phyloP scores from a whole-genome alignment of 306 rosid genomes.

The Fragaria nilgerrensis region DNA sequence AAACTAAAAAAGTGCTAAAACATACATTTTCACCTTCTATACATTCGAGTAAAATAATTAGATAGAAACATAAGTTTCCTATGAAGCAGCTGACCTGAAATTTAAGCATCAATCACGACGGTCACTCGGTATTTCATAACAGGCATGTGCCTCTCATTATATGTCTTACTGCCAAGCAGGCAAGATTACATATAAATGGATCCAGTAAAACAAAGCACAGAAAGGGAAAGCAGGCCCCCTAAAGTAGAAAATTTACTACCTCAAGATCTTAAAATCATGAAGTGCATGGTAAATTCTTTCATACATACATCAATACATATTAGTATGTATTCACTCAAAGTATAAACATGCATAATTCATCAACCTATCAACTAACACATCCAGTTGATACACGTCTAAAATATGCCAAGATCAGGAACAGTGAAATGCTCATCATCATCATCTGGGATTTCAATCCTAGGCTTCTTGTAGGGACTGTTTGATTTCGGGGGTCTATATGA shows the following conservation, averaged over 20 bases:
- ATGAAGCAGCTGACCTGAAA: neutral
- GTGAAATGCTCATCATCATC: conserved; percentile 82
- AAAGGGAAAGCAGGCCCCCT: conserved; percentile 11
- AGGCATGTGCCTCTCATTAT: neutral
- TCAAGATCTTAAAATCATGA: conserved; percentile 19
- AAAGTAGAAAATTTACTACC: conserved; percentile 23
- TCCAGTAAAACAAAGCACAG: neutral
- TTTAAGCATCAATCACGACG: neutral
- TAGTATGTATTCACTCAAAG: conserved; percentile 14
- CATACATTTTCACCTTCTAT: neutral
- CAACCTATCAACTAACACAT: conserved; percentile 15
- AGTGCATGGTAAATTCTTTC: conserved; percentile 23
- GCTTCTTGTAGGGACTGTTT: conserved; percentile 59
- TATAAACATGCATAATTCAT: conserved; percentile 25
- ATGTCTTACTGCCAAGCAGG: neutral
- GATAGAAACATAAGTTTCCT: neutral
- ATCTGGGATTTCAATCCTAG: conserved; percentile 53
- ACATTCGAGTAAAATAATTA: neutral
- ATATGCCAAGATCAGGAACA: conserved; percentile 88
- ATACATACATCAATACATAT: conserved; percentile 24
- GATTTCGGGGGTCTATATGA: conserved; percentile 55
- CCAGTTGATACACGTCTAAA: neutral
- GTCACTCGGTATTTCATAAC: neutral
- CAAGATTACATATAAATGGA: conserved; percentile 3
- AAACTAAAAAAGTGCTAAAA: neutral